These are phyloP conservation scores for Thraustotheca clavata DNA, from an alignment of 352 stramenopile genomes.

Conservation along the genomic window DNA sequence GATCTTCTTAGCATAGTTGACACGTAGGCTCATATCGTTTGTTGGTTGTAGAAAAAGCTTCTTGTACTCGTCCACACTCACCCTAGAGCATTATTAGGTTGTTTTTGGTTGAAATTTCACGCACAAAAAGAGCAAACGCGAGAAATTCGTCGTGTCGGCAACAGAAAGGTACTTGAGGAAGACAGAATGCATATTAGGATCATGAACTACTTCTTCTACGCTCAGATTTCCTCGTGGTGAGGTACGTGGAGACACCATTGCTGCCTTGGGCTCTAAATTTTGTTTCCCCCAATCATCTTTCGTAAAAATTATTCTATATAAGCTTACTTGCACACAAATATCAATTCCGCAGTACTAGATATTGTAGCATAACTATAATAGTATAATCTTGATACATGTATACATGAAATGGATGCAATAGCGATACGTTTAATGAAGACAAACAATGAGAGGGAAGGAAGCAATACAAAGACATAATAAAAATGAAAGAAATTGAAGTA, in stretches of 20 bases:
- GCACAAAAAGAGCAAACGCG: slow-evolving; percentile 68
- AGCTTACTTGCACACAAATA: too few species aligned
- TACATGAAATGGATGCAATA: too few species aligned
- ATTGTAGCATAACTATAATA: too few species aligned
- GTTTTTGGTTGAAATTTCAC: slow-evolving; percentile 10
- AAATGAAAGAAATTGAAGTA: too few species aligned
- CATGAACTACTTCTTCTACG: slow-evolving; percentile 61
- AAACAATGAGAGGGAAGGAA: too few species aligned
- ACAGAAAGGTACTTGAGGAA: slow-evolving; percentile 72
- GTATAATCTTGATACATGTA: too few species aligned
- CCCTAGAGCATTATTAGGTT: slow-evolving; percentile 24
- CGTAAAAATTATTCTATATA: too few species aligned
- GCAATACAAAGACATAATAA: too few species aligned
- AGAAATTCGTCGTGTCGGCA: slow-evolving; percentile 60
- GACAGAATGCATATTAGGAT: slow-evolving; percentile 66
- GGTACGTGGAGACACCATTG: not conserved
- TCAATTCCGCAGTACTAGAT: too few species aligned
- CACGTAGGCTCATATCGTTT: slow-evolving; percentile 30
- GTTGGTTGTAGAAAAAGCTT: slow-evolving; percentile 36
- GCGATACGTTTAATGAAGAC: too few species aligned
- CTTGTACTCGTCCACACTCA: slow-evolving; percentile 85
- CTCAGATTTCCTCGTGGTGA: slow-evolving; percentile 27
- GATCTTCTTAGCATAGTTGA: slow-evolving; percentile 77
- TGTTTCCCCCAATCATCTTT: too few species aligned
- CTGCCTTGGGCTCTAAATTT: too few species aligned